Conservation (phyloP, 2,329 filamentous ascomycete genomes). For the Fusarium xyrophilum region DNA sequence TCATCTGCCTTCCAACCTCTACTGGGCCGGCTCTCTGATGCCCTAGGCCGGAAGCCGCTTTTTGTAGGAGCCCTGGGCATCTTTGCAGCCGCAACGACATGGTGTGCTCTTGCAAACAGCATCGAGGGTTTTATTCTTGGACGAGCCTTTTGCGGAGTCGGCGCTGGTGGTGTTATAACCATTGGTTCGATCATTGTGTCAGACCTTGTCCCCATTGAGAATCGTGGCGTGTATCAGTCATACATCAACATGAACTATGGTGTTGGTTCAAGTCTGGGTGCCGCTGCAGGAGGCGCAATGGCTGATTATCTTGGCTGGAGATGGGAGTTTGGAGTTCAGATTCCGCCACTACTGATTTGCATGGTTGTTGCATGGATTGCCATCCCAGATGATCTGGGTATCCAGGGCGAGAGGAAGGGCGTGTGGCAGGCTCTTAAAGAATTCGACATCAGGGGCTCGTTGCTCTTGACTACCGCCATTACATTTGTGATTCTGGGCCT, state of each 20-base stretch:
- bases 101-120: slow-evolving; percentile 71
- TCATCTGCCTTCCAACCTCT: slow-evolving; percentile 79
- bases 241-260: slow-evolving; percentile 73
- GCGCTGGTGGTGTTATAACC: slow-evolving; percentile 74
- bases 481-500: slow-evolving; percentile 66
- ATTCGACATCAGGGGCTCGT: slow-evolving; percentile 65
- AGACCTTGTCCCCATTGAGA: slow-evolving; percentile 75
- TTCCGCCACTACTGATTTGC: slow-evolving; percentile 58
- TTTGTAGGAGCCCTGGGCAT: slow-evolving; percentile 70
- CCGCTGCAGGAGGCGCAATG: slow-evolving; percentile 73
- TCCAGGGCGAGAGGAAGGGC: slow-evolving; percentile 53
- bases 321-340: slow-evolving; percentile 72
- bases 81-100: slow-evolving; percentile 70
- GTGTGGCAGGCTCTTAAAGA: slow-evolving; percentile 58
- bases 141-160: slow-evolving; percentile 73
- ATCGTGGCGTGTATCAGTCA: slow-evolving; percentile 74
- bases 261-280: slow-evolving; percentile 64
- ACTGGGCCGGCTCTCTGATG: slow-evolving; percentile 76
- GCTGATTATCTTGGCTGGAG: slow-evolving; percentile 76
- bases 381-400: slow-evolving; percentile 61
- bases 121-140: slow-evolving; percentile 76
- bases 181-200: slow-evolving; percentile 75
- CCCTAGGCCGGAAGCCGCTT: slow-evolving; percentile 70
- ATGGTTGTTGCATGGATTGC: slow-evolving; percentile 54
- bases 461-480: slow-evolving; percentile 59